Percentiles rank a stretch among this genome's conserved stretches.
phyloP scores from a whole-genome alignment of 805 yeast genomes.

The Scheffersomyces coipomensis region DNA sequence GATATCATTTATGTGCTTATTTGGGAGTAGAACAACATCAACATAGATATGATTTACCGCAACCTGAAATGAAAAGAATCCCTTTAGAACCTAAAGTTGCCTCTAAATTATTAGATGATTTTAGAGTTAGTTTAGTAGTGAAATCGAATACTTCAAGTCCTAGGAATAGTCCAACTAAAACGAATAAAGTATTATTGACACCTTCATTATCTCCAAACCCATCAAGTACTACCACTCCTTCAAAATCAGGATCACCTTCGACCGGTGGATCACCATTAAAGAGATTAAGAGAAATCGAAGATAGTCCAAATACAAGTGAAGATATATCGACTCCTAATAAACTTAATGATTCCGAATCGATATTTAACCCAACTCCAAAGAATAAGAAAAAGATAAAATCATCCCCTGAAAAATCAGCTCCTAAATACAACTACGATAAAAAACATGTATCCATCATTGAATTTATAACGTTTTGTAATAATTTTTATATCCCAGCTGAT shows the following conservation, averaged over 20 bases:
- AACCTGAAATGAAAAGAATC: conserved; percentile 48
- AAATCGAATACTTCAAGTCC: conserved; percentile 17
- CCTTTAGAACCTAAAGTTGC: conserved; percentile 56
- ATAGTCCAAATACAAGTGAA: neutral
- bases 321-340: neutral
- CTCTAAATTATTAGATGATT: conserved; percentile 42
- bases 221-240: conserved; percentile 25
- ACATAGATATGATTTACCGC: conserved; percentile 43
- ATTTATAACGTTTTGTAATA: conserved; percentile 52
- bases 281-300: conserved; percentile 12
- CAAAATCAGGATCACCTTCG: conserved; percentile 36
- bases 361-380: too few species aligned
- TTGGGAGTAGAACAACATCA: conserved; percentile 54
- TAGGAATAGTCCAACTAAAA: conserved; percentile 18
- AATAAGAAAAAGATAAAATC: neutral
- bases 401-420: neutral
- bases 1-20: conserved; percentile 67
- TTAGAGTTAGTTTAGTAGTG: conserved; percentile 38
- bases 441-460: conserved; percentile 31
- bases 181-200: conserved; percentile 9
- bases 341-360: too few species aligned
- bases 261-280: conserved; percentile 37
- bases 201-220: neutral
- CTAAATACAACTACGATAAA: conserved; percentile 12
- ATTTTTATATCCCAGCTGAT: conserved; percentile 58